Conservation (phyloP, 768 basidiomycete genomes). For the Candolleomyces eurysporus region DNA sequence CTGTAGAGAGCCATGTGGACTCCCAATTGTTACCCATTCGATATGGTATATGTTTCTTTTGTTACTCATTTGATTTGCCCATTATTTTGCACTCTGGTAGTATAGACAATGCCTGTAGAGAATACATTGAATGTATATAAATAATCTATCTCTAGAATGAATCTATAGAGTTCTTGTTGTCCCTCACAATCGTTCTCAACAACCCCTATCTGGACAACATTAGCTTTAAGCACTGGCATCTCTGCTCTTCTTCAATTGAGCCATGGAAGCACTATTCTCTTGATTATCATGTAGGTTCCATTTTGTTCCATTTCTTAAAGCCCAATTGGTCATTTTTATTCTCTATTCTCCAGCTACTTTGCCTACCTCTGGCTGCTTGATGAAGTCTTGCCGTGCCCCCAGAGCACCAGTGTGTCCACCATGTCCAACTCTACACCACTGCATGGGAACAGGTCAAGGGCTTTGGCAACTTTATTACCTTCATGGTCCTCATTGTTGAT, state of each 20-base stretch:
- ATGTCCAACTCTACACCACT: constrained; percentile 20
- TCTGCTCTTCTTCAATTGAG: constrained; percentile 42
- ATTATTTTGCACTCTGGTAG: no score
- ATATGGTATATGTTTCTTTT: no score
- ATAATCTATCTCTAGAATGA: no score
- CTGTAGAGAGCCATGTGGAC: no score
- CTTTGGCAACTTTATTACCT: constrained; percentile 12
- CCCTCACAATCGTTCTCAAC: no score
- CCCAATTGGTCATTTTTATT: neutral
- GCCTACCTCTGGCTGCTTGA: constrained; percentile 44
- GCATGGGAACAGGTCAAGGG: constrained; percentile 1
- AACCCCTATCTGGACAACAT: no score
- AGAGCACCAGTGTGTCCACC: constrained; percentile 12
- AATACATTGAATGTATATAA: no score
- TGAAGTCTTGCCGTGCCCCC: constrained; percentile 21
- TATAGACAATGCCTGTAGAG: no score
- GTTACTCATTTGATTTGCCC: no score
- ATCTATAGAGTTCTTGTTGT: no score
- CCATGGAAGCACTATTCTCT: constrained; percentile 45
- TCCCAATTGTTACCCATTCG: no score
- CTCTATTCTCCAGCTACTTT: neutral
- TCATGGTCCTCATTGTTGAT: constrained; percentile 10
- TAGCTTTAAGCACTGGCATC: no score
- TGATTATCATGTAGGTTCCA: constrained; percentile 39
- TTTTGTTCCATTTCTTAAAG: constrained; percentile 7